Conservation (phyloP, 1,139 yeast species). For the Hansenula anomala region DNA sequence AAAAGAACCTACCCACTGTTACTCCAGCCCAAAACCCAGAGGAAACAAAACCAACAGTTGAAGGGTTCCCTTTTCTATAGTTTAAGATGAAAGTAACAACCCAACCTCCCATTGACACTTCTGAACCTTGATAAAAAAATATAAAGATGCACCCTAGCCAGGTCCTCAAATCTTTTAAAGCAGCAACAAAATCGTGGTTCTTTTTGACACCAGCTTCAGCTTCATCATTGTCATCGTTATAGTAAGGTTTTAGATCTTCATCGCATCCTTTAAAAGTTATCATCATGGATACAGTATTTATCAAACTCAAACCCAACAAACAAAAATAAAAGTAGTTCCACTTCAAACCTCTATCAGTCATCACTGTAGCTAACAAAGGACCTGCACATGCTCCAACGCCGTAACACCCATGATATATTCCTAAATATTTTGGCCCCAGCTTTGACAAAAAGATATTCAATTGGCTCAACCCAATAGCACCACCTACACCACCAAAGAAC, state of each 20-base stretch:
- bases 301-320: slow-evolving; percentile 35
- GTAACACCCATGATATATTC: slow-evolving; percentile 55
- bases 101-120: slow-evolving; percentile 71
- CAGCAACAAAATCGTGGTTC: slow-evolving; percentile 24
- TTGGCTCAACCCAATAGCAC: slow-evolving; percentile 51
- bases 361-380: slow-evolving; percentile 53
- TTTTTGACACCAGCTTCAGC: background rate
- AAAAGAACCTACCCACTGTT: slow-evolving; percentile 51
- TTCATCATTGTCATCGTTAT: slow-evolving; percentile 2
- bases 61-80: slow-evolving; percentile 43
- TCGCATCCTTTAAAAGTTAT: slow-evolving; percentile 40
- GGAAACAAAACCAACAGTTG: slow-evolving; percentile 55
- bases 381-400: slow-evolving; percentile 62
- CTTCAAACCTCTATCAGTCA: slow-evolving; percentile 36
- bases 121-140: slow-evolving; percentile 63
- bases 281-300: slow-evolving; percentile 27
- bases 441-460: slow-evolving; percentile 52
- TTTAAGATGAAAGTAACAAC: slow-evolving; percentile 57
- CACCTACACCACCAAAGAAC: slow-evolving; percentile 56
- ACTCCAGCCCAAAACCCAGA: slow-evolving; percentile 74
- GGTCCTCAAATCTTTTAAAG: slow-evolving; percentile 39
- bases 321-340: slow-evolving; percentile 56
- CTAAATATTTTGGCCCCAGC: slow-evolving; percentile 44
- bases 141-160: slow-evolving; percentile 54
- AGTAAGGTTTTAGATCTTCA: slow-evolving; percentile 29